These are phyloP conservation scores for Solanum virginianum DNA, from an alignment of 257 asterid species.

Conservation along the genomic window DNA sequence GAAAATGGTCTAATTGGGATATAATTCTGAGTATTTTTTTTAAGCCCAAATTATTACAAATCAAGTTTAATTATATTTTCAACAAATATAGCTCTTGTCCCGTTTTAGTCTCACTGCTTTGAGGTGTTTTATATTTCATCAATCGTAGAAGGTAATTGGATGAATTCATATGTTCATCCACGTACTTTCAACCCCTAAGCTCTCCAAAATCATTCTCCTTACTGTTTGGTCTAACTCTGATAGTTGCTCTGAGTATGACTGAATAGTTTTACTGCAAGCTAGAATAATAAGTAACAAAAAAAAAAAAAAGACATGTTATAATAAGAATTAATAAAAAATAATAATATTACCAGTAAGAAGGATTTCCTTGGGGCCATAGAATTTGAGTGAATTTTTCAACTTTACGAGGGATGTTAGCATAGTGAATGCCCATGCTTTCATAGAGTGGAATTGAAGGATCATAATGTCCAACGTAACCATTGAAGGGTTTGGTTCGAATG, in stretches of 20 bases:
- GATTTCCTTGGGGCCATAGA: constrained; percentile 56
- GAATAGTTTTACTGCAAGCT: constrained; percentile 20
- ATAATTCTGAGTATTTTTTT: too few relatives aligned
- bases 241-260: constrained; percentile 15
- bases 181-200: constrained; percentile 27
- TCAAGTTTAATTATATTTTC: too few relatives aligned
- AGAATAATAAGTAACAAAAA: background rate
- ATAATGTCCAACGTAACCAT: constrained; percentile 52
- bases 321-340: background rate
- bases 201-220: constrained; percentile 40
- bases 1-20: too few relatives aligned
- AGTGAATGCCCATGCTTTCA: constrained; percentile 47
- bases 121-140: too few relatives aligned
- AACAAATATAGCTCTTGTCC: too few relatives aligned
- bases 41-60: too few relatives aligned
- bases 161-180: constrained; percentile 36
- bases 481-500: constrained; percentile 31
- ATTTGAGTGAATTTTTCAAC: constrained; percentile 17
- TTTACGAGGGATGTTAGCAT: constrained; percentile 7
- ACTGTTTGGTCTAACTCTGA: constrained; percentile 28
- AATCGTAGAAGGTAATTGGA: too few relatives aligned
- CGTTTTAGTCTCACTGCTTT: too few relatives aligned
- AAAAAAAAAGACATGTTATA: too few relatives aligned
- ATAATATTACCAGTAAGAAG: constrained; percentile 26
- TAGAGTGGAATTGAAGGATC: constrained; percentile 32